Evolutionary conservation across 2,329 filamentous ascomycete genomes (phyloP).

Genomic region (Blumeriella jaapii): DNA sequence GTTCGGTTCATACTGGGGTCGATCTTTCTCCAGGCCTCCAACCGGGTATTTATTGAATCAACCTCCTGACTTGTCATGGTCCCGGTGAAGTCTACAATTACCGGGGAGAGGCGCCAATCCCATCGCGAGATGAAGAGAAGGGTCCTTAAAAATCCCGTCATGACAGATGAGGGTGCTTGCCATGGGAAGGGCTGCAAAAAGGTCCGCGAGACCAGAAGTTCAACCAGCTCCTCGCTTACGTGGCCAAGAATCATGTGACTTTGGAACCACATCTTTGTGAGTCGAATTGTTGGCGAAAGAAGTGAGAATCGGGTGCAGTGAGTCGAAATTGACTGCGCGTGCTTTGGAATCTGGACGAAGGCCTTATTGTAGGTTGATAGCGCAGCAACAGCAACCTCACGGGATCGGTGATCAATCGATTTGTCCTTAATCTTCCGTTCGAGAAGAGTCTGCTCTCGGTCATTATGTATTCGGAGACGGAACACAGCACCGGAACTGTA

Average conservation of each 20-base stretch:
- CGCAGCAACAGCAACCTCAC: constrained; percentile 58
- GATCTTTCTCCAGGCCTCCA: constrained; percentile 76
- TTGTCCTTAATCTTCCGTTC: constrained; percentile 71
- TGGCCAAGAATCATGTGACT: constrained; percentile 69
- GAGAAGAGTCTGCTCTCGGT: constrained; percentile 72
- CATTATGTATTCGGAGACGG: constrained; percentile 78
- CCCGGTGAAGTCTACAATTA: constrained; percentile 66
- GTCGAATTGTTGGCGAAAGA: constrained; percentile 69
- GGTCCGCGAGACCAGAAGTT: constrained; percentile 65
- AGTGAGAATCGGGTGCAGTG: constrained; percentile 71
- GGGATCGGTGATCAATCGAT: constrained; percentile 48
- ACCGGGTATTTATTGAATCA: constrained; percentile 52
- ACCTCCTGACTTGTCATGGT: constrained; percentile 51
- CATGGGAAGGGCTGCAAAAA: constrained; percentile 80
- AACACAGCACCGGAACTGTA: constrained; percentile 65
- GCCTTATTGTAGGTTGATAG: constrained; percentile 60
- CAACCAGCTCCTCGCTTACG: constrained; percentile 69
- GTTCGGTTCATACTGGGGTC: constrained; percentile 82
- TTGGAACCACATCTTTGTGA: constrained; percentile 84
- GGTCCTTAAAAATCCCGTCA: constrained; percentile 71
- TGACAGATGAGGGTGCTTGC: constrained; percentile 61
- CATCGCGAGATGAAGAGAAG: constrained; percentile 71
- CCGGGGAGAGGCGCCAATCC: constrained; percentile 80
- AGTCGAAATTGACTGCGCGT: constrained; percentile 71
- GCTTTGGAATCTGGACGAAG: constrained; percentile 62